These are phyloP conservation scores for Malus sylvestris DNA, from an alignment of 306 rosid species.

Conservation along the genomic window DNA sequence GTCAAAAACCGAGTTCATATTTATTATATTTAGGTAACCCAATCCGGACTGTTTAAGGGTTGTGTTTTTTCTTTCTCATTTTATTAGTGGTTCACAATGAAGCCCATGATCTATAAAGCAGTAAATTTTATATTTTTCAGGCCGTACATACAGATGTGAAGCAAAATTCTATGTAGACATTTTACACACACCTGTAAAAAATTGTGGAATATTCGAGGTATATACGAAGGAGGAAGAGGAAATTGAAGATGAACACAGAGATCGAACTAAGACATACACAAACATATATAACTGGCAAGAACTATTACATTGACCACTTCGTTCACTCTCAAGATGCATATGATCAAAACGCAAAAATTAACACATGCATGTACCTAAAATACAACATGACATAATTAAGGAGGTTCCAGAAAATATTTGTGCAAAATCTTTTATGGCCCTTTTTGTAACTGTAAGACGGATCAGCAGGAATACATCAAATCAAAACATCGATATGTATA, in stretches of 20 bases:
- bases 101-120: too few relatives aligned
- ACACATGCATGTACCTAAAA: background rate
- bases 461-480: background rate
- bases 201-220: background rate
- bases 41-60: too few relatives aligned
- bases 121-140: background rate
- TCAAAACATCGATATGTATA: background rate
- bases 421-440: background rate
- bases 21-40: too few relatives aligned
- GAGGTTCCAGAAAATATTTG: background rate
- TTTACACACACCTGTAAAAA: background rate
- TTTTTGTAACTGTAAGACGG: background rate
- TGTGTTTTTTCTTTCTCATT: too few relatives aligned
- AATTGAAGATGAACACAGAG: background rate
- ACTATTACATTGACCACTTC: background rate
- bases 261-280: background rate
- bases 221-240: too few relatives aligned
- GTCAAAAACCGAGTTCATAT: too few relatives aligned
- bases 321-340: background rate
- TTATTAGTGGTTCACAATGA: too few relatives aligned
- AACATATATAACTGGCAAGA: background rate
- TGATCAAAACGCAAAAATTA: background rate
- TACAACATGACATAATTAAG: background rate
- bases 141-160: background rate
- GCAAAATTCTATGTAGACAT: background rate